Evolutionary conservation across 2,329 filamentous ascomycete genomes (phyloP).

Genomic region (Penicillium sp.): DNA sequence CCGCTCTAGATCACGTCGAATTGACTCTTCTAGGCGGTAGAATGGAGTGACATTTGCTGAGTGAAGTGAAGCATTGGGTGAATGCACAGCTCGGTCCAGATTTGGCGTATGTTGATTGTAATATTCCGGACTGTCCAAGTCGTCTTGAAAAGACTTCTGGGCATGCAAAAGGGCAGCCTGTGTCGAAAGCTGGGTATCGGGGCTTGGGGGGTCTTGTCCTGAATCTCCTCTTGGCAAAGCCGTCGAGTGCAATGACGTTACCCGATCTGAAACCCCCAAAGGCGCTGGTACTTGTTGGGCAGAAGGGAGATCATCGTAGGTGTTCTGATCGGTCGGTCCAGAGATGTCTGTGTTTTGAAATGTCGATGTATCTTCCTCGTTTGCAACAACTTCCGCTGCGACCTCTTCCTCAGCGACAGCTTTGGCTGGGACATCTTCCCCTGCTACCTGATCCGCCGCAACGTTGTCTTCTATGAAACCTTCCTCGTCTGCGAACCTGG

Average conservation of each 20-base stretch:
- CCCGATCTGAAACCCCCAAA: conserved; percentile 29
- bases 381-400: conserved; percentile 1
- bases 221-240: conserved; percentile 28
- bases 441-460: neutral
- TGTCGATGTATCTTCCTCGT: conserved; percentile 3
- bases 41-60: conserved; percentile 34
- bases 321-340: conserved; percentile 18
- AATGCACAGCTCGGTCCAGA: conserved; percentile 13
- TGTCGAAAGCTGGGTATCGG: conserved; percentile 39
- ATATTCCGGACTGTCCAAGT: conserved; percentile 32
- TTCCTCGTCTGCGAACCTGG: conserved; percentile 17
- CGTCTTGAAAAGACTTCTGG: conserved; percentile 41
- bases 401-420: neutral
- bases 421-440: neutral
- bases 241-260: conserved; percentile 42
- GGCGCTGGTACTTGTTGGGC: conserved; percentile 37
- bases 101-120: conserved; percentile 12
- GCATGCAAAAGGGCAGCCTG: conserved; percentile 41
- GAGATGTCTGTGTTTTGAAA: conserved; percentile 6
- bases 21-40: conserved; percentile 20
- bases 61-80: conserved; percentile 13
- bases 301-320: conserved; percentile 35
- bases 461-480: conserved; percentile 7
- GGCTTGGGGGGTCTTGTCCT: conserved; percentile 20
- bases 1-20: conserved; percentile 2